Evolutionary conservation across 1,284 basidiomycete genomes (phyloP).

Genomic region (Cryptococcus maquisensis): DNA sequence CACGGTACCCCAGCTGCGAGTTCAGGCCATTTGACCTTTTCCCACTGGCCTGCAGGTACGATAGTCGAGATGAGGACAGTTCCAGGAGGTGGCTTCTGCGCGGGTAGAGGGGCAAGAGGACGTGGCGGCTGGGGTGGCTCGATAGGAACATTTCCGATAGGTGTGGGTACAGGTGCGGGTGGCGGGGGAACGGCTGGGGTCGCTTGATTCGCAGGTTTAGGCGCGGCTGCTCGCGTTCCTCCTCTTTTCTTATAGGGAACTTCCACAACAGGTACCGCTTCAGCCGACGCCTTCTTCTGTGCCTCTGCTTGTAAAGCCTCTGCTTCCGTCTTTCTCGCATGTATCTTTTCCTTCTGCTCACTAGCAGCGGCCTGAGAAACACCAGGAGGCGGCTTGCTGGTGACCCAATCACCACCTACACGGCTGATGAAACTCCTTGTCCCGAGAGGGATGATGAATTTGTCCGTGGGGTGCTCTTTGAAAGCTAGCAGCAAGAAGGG

Average conservation of each 20-base stretch:
- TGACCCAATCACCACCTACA: slow-evolving; percentile 38
- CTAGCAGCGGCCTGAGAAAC: neutral
- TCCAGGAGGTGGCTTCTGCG: slow-evolving; percentile 23
- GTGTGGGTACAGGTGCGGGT: neutral
- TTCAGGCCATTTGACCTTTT: slow-evolving; percentile 29
- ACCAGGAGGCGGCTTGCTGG: slow-evolving; percentile 1
- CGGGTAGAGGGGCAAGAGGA: slow-evolving; percentile 23
- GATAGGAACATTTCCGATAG: neutral
- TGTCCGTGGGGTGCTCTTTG: slow-evolving; percentile 41
- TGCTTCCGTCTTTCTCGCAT: neutral
- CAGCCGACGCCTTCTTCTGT: neutral
- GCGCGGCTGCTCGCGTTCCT: slow-evolving; percentile 18
- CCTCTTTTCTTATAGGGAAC: neutral
- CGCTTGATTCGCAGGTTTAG: slow-evolving; percentile 12
- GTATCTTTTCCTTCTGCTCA: neutral
- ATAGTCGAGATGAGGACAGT: slow-evolving; percentile 39
- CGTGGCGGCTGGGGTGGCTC: neutral
- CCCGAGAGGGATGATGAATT: slow-evolving; percentile 40
- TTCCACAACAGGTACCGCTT: too few species aligned
- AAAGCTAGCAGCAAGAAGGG: slow-evolving; percentile 43
- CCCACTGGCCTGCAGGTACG: slow-evolving; percentile 27
- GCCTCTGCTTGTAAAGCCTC: neutral
- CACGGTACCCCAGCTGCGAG: slow-evolving; percentile 30
- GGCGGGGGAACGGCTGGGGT: neutral
- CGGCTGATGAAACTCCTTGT: slow-evolving; percentile 34